Evolutionary conservation across 2,329 filamentous ascomycete species (phyloP).

Genomic region (Cordyceps pruinosa): DNA sequence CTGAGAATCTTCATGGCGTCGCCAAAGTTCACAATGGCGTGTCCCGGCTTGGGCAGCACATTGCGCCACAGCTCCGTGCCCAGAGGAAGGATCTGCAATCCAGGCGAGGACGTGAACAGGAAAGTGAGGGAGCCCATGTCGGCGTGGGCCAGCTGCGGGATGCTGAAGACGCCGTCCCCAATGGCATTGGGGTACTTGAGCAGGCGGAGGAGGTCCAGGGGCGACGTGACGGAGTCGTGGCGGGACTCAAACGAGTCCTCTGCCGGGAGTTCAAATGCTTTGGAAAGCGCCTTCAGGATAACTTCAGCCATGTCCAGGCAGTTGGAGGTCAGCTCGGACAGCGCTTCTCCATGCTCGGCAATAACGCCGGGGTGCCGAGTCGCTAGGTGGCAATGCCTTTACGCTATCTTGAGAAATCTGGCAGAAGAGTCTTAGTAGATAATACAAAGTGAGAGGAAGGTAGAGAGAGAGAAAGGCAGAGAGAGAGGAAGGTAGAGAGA

Average conservation of each 20-base stretch:
- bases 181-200: background rate
- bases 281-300: background rate
- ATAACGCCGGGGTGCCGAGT: background rate
- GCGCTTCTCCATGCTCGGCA: background rate
- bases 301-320: background rate
- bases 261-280: background rate
- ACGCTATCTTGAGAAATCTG: background rate
- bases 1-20: constrained; percentile 6
- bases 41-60: background rate
- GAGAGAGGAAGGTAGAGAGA: too few species aligned
- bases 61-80: background rate
- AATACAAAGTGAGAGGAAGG: too few species aligned
- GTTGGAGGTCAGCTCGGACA: background rate
- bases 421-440: background rate
- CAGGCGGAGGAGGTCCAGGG: background rate
- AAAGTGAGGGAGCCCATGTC: constrained; percentile 6
- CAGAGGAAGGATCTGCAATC: background rate
- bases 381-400: background rate
- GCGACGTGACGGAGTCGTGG: background rate
- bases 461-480: too few species aligned
- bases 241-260: background rate
- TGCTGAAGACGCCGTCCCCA: background rate
- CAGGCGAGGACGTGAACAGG: background rate
- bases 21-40: background rate
- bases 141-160: constrained; percentile 1